These are phyloP conservation scores for Myxozyma nipponensis DNA, from an alignment of 805 yeast genomes.

Conservation along the genomic window DNA sequence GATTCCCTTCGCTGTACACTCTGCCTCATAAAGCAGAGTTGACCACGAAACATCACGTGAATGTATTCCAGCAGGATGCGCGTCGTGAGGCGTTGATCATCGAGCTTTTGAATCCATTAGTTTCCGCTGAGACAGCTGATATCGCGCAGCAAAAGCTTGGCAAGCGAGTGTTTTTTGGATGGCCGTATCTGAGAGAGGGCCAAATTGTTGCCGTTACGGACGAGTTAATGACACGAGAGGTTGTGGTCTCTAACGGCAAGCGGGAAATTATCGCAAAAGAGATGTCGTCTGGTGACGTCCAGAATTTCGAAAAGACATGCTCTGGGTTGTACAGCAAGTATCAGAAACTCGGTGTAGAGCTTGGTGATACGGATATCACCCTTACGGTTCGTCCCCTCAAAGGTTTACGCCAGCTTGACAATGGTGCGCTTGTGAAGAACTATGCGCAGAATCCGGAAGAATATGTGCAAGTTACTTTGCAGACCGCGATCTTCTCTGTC, in stretches of 20 bases:
- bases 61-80: slow-evolving; percentile 81
- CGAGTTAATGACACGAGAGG: slow-evolving; percentile 47
- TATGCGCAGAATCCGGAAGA: slow-evolving; percentile 44
- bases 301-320: slow-evolving; percentile 3
- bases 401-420: slow-evolving; percentile 64
- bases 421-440: slow-evolving; percentile 78
- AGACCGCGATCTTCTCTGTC: slow-evolving; percentile 72
- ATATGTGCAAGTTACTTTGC: slow-evolving; percentile 65
- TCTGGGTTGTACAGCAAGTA: slow-evolving; percentile 5
- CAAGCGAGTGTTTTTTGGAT: slow-evolving; percentile 65
- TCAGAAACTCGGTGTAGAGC: slow-evolving; percentile 49
- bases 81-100: slow-evolving; percentile 77
- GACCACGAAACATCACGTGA: slow-evolving; percentile 54
- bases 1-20: slow-evolving; percentile 81
- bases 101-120: slow-evolving; percentile 48
- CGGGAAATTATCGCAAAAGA: not conserved
- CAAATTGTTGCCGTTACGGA: slow-evolving; percentile 62
- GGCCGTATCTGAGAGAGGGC: slow-evolving; percentile 90
- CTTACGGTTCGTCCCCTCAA: slow-evolving; percentile 70
- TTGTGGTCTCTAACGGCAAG: slow-evolving; percentile 35
- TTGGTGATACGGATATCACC: slow-evolving; percentile 53
- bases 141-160: slow-evolving; percentile 61
- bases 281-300: slow-evolving; percentile 3
- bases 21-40: slow-evolving; percentile 57
- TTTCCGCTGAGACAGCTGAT: slow-evolving; percentile 48